phyloP scores from a whole-genome alignment of 176 grass and related monocot species.

The Cymbopogon citratus region DNA sequence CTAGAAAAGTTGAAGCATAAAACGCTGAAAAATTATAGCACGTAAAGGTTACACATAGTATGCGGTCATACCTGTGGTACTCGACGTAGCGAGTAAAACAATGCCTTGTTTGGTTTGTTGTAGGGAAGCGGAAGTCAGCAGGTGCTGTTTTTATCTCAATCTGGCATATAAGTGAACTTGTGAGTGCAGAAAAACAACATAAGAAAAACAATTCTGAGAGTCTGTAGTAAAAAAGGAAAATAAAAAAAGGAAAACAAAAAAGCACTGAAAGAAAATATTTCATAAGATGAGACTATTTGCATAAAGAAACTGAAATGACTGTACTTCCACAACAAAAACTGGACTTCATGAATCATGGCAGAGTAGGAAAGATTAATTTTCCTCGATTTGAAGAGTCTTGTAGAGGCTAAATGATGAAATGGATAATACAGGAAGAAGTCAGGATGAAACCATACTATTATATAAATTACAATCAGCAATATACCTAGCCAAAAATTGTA shows the following conservation, averaged over 20 bases:
- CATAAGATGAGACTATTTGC: neutral
- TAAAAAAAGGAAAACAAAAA: neutral
- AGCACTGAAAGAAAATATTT: neutral
- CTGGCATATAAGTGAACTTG: constrained; percentile 19
- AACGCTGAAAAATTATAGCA: neutral
- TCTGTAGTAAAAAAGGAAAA: neutral
- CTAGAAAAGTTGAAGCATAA: neutral
- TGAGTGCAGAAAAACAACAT: neutral
- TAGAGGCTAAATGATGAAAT: neutral
- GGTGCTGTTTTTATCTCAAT: constrained; percentile 70
- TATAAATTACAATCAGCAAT: neutral
- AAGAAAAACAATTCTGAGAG: neutral
- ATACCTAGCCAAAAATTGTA: neutral
- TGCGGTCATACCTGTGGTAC: constrained; percentile 49
- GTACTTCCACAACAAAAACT: neutral
- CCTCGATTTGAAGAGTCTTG: neutral
- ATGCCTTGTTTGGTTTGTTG: constrained; percentile 73
- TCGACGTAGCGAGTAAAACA: constrained; percentile 77
- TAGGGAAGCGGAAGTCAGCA: constrained; percentile 72
- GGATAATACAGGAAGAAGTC: neutral
- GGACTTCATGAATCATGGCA: neutral
- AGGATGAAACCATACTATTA: neutral
- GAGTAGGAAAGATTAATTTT: neutral
- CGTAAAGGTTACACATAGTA: neutral
- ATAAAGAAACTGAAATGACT: neutral